Conservation (phyloP, 108 stramenopile genomes). For the Halocafeteria seosinensis region DNA sequence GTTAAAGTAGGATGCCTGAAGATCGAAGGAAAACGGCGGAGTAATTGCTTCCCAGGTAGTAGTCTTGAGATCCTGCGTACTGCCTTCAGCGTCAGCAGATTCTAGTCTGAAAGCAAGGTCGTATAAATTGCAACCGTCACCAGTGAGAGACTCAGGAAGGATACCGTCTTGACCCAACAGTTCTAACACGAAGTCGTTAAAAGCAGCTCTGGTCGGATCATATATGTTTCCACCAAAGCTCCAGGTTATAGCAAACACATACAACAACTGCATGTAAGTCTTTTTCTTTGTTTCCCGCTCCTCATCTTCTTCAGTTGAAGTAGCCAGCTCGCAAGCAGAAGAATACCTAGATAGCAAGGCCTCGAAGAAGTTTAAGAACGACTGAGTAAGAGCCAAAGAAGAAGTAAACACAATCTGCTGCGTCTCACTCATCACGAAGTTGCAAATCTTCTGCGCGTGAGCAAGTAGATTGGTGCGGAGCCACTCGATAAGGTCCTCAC, state of each 20-base stretch:
- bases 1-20: slow-evolving; percentile 29
- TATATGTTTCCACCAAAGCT: slow-evolving; percentile 27
- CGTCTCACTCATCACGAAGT: slow-evolving; percentile 18
- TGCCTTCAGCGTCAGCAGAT: too few species aligned
- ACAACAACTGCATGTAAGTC: too few species aligned
- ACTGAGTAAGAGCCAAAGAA: slow-evolving; percentile 18
- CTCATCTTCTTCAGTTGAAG: too few species aligned
- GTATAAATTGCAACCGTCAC: slow-evolving; percentile 11
- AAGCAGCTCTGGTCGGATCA: slow-evolving; percentile 15
- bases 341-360: slow-evolving; percentile 4
- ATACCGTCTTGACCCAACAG: not conserved
- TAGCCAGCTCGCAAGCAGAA: too few species aligned
- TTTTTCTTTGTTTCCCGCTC: too few species aligned
- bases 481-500: slow-evolving; percentile 11
- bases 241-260: slow-evolving; percentile 35
- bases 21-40: slow-evolving; percentile 20
- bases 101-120: too few species aligned
- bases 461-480: slow-evolving; percentile 14
- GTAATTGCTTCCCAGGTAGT: slow-evolving; percentile 27
- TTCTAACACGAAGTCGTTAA: slow-evolving; percentile 13
- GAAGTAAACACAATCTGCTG: slow-evolving; percentile 16
- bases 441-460: slow-evolving; percentile 17
- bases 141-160: not conserved
- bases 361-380: slow-evolving; percentile 22
- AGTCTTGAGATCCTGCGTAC: too few species aligned